Evolutionary conservation across 148 eudicot genomes (phyloP).

Genomic region (Rhododendron simsii): DNA sequence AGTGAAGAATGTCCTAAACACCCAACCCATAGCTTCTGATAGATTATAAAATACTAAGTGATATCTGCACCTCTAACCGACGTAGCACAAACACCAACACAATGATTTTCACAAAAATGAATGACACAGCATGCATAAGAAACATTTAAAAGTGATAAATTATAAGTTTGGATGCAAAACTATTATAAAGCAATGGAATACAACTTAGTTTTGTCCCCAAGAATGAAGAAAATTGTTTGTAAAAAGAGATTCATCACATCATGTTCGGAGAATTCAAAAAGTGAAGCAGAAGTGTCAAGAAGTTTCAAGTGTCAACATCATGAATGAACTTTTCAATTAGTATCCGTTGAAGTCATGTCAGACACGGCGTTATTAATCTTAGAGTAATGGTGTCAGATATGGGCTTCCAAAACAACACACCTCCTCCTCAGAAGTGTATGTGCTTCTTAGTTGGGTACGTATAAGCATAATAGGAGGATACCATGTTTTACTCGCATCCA

Average conservation of each 20-base stretch:
- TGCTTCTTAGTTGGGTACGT: too few species aligned
- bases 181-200: neutral
- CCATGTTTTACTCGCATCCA: neutral
- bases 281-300: neutral
- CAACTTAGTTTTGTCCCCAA: neutral
- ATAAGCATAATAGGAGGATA: neutral
- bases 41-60: neutral
- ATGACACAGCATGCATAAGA: neutral
- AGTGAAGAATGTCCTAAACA: neutral
- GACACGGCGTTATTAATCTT: neutral
- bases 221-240: neutral
- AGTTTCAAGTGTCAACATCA: neutral
- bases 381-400: neutral
- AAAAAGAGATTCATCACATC: neutral
- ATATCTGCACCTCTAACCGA: neutral
- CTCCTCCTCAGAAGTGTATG: neutral
- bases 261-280: neutral
- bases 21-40: slow-evolving; percentile 4
- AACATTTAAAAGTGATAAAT: neutral
- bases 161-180: neutral
- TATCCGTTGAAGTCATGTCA: neutral
- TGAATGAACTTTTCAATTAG: neutral
- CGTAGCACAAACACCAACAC: neutral
- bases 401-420: neutral
- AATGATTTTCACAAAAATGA: neutral